Evolutionary conservation across 2,329 filamentous ascomycete genomes (phyloP).

Genomic region (Fusarium sacchari): DNA sequence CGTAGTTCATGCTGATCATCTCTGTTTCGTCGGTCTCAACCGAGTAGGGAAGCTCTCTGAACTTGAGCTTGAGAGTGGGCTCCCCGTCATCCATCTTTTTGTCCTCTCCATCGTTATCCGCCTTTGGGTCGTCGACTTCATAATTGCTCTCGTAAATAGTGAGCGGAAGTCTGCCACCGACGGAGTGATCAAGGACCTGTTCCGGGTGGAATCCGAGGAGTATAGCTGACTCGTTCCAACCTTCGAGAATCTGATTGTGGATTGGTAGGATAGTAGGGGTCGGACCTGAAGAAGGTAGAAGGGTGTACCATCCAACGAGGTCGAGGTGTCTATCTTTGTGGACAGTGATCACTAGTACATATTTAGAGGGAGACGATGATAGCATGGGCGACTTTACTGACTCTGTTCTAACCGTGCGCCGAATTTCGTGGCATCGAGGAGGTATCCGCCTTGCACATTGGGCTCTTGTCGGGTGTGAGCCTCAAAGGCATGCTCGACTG

Average conservation of each 20-base stretch:
- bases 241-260: constrained; percentile 78
- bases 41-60: constrained; percentile 84
- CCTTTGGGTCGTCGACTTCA: constrained; percentile 71
- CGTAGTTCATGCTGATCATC: constrained; percentile 96
- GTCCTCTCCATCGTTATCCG: constrained; percentile 66
- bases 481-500: constrained; percentile 93
- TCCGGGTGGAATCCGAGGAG: constrained; percentile 87
- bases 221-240: constrained; percentile 86
- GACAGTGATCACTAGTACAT: constrained; percentile 79
- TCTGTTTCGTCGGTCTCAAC: constrained; percentile 96
- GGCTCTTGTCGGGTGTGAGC: constrained; percentile 65
- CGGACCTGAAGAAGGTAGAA: constrained; percentile 79
- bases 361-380: not conserved
- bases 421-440: constrained; percentile 79
- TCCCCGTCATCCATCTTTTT: constrained; percentile 77
- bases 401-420: constrained; percentile 83
- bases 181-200: constrained; percentile 62
- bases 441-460: constrained; percentile 63
- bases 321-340: constrained; percentile 86
- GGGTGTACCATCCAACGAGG: constrained; percentile 92
- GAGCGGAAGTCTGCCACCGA: constrained; percentile 84
- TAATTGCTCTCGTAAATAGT: constrained; percentile 89
- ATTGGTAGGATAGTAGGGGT: constrained; percentile 74
- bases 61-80: constrained; percentile 70
- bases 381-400: constrained; percentile 55